Percentiles rank a stretch among this genome's conserved stretches.
These are phyloP conservation scores for Papiliotrema nemorosa DNA, from an alignment of 1,284 basidiomycete species.

Conservation along the genomic window DNA sequence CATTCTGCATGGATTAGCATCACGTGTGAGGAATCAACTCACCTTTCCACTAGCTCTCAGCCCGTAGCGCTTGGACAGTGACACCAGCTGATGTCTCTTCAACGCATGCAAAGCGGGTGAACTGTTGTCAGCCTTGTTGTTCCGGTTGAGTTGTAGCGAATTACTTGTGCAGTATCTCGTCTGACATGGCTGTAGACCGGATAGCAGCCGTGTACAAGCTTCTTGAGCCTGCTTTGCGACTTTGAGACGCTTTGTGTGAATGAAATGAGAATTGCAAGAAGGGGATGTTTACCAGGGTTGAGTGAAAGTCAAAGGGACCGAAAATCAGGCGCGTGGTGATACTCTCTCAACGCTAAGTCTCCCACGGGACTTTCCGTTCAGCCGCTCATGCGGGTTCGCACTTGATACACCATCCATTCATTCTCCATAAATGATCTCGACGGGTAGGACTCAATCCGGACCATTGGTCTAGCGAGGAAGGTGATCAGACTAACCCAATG, in stretches of 20 bases:
- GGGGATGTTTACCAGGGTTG: background rate
- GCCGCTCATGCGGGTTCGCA: too few relatives aligned
- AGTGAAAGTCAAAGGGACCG: background rate
- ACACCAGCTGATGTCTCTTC: constrained; percentile 46
- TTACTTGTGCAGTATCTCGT: constrained; percentile 31
- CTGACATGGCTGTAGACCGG: constrained; percentile 11
- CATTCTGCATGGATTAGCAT: constrained; percentile 24
- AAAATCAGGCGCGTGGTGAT: constrained; percentile 18
- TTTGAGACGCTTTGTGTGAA: background rate
- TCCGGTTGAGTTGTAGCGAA: constrained; percentile 2
- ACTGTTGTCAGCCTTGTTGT: constrained; percentile 14
- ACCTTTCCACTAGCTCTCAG: constrained; percentile 48
- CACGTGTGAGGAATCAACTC: constrained; percentile 1
- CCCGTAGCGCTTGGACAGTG: constrained; percentile 44
- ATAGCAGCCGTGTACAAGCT: background rate
- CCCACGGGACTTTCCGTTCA: too few relatives aligned
- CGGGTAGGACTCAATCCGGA: too few relatives aligned
- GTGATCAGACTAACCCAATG: too few relatives aligned
- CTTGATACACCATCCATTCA: too few relatives aligned
- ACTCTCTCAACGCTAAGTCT: constrained; percentile 9
- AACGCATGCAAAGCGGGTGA: constrained; percentile 40
- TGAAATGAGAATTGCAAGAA: background rate
- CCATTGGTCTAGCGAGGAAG: too few relatives aligned
- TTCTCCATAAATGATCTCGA: too few relatives aligned
- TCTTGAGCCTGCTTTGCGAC: background rate